These are phyloP conservation scores for Kurtzmaniella quercitrusa DNA, from an alignment of 1,139 yeast genomes.

Conservation along the genomic window DNA sequence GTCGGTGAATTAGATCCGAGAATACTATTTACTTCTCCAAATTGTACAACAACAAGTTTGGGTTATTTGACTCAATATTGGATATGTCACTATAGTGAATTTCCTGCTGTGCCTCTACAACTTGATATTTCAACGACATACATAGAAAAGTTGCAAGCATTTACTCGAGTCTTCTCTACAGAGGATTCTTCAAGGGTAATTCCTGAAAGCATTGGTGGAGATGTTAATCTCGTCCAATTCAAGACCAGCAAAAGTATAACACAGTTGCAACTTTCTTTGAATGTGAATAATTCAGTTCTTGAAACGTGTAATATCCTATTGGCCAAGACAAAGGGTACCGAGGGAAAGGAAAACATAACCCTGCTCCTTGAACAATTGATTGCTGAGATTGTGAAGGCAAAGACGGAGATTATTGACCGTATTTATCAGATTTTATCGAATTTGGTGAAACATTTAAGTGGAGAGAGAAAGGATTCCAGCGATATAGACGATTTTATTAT, in stretches of 20 bases:
- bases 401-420: neutral
- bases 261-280: conserved; percentile 23
- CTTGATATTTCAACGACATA: conserved; percentile 10
- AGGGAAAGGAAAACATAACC: neutral
- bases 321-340: neutral
- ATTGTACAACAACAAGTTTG: neutral
- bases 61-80: conserved; percentile 8
- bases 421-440: neutral
- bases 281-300: conserved; percentile 21
- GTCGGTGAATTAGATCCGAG: neutral
- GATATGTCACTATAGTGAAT: conserved; percentile 11
- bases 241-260: conserved; percentile 17
- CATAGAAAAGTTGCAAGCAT: conserved; percentile 14
- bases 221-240: conserved; percentile 14
- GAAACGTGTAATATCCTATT: conserved; percentile 13
- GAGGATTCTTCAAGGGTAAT: conserved; percentile 8
- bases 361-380: neutral
- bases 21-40: neutral
- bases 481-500: neutral
- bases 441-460: neutral
- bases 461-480: neutral
- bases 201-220: neutral
- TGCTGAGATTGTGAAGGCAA: neutral
- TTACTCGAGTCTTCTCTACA: conserved; percentile 19
- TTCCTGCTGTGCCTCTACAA: conserved; percentile 18